Percentiles rank a stretch among this genome's conserved stretches.
These are phyloP conservation scores for Anisogramma anomala DNA, from an alignment of 2,329 filamentous ascomycete genomes.

Conservation along the genomic window DNA sequence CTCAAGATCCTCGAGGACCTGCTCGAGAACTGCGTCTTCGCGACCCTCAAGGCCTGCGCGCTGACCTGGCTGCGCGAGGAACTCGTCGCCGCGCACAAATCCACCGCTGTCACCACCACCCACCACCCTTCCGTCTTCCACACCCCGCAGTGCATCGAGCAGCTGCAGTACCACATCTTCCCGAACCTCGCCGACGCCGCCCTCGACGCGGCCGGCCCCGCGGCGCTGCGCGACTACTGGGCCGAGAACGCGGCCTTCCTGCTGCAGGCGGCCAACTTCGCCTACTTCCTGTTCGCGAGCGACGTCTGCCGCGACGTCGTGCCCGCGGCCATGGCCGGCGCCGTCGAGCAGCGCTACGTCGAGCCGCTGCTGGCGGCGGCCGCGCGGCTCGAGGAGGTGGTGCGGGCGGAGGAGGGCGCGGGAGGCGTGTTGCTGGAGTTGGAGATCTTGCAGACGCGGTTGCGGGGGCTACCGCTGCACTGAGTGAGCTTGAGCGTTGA, in stretches of 20 bases:
- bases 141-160: slow-evolving; percentile 43
- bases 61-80: slow-evolving; percentile 55
- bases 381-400: slow-evolving; percentile 21
- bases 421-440: slow-evolving; percentile 10
- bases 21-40: slow-evolving; percentile 53
- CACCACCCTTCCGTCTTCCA: slow-evolving; percentile 33
- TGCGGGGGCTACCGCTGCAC: slow-evolving; percentile 9
- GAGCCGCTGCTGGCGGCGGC: slow-evolving; percentile 39
- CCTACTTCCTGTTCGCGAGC: slow-evolving; percentile 41
- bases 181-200: slow-evolving; percentile 41
- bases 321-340: slow-evolving; percentile 43
- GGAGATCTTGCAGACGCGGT: slow-evolving; percentile 12
- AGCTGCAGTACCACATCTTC: slow-evolving; percentile 51
- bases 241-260: slow-evolving; percentile 40
- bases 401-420: slow-evolving; percentile 3
- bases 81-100: slow-evolving; percentile 34
- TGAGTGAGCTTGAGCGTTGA: not conserved
- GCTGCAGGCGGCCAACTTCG: slow-evolving; percentile 50
- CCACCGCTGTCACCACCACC: slow-evolving; percentile 11
- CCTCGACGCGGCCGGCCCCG: slow-evolving; percentile 22
- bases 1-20: slow-evolving; percentile 53
- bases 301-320: slow-evolving; percentile 35
- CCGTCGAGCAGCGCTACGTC: slow-evolving; percentile 47
- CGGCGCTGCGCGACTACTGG: slow-evolving; percentile 40
- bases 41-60: slow-evolving; percentile 49